Evolutionary conservation across 2,329 filamentous ascomycete species (phyloP).

Genomic region (Nigrospora sphaerica): DNA sequence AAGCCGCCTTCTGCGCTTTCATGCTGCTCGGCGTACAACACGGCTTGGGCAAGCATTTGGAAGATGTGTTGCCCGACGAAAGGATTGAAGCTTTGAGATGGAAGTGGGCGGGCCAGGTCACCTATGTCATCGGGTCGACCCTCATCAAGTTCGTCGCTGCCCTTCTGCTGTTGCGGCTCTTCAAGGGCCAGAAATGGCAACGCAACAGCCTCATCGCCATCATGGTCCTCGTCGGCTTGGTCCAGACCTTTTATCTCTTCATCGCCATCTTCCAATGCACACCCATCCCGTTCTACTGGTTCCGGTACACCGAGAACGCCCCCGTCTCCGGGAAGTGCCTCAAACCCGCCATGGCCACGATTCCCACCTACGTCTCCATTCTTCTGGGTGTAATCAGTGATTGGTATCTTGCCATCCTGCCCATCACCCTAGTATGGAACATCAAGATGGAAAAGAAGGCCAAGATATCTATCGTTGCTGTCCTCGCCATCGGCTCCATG

Average conservation of each 20-base stretch:
- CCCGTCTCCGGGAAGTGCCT: conserved; percentile 1
- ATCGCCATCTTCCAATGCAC: conserved; percentile 5
- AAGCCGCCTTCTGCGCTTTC: conserved; percentile 3
- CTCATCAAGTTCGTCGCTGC: conserved; percentile 5
- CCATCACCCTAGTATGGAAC: conserved; percentile 4
- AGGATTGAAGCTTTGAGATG: conserved; percentile 3
- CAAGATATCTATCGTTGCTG: conserved; percentile 4
- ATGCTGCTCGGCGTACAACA: conserved; percentile 4
- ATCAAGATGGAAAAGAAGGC: conserved; percentile 5
- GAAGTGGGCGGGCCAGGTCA: conserved; percentile 4
- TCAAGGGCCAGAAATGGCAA: conserved; percentile 2
- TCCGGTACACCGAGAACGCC: conserved; percentile 1
- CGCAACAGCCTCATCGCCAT: conserved; percentile 2
- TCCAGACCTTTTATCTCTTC: conserved; percentile 2
- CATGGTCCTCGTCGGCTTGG: conserved; percentile 1
- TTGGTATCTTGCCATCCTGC: conserved; percentile 5
- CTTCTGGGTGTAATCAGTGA: conserved; percentile 4
- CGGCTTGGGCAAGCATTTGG: conserved; percentile 4
- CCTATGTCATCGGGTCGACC: conserved; percentile 2
- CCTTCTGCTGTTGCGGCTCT: conserved; percentile 3
- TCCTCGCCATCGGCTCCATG: conserved; percentile 6
- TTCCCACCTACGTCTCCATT: conserved; percentile 5
- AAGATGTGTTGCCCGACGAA: background rate
- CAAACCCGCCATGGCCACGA: conserved; percentile 1
- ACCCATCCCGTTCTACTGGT: conserved; percentile 5